Conservation (phyloP, 1,139 yeast species). For the Magnusiomyces sp. region DNA sequence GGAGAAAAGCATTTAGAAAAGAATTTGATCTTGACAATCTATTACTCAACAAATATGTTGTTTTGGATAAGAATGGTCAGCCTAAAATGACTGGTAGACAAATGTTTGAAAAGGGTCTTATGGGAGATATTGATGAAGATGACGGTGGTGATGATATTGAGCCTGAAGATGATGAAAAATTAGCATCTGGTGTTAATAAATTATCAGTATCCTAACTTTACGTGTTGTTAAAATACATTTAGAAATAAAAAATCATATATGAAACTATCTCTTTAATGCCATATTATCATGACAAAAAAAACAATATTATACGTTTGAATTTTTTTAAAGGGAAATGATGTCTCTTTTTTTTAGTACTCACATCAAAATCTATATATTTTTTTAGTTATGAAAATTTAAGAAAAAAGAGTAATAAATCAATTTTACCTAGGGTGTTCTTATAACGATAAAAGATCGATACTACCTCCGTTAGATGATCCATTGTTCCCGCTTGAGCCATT, state of each 20-base stretch:
- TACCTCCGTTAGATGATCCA: conserved; percentile 1
- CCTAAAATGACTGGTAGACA: conserved; percentile 71
- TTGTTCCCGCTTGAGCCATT: conserved; percentile 6
- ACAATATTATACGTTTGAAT: too few relatives aligned
- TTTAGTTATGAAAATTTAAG: too few relatives aligned
- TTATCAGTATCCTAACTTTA: conserved; percentile 5
- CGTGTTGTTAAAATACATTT: too few relatives aligned
- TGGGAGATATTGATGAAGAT: conserved; percentile 49
- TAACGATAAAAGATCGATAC: not conserved
- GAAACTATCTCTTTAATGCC: too few relatives aligned
- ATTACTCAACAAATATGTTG: conserved; percentile 34
- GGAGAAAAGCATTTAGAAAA: conserved; percentile 60
- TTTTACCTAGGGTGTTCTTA: too few relatives aligned
- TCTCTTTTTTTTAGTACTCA: too few relatives aligned
- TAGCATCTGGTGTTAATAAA: conserved; percentile 8
- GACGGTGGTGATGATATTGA: conserved; percentile 29
- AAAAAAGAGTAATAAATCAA: too few relatives aligned
- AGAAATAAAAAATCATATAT: too few relatives aligned
- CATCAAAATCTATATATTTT: too few relatives aligned
- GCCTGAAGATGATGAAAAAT: conserved; percentile 8
- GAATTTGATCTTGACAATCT: conserved; percentile 42
- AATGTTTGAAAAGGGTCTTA: conserved; percentile 83
- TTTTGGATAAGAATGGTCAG: conserved; percentile 52
- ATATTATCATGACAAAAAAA: too few relatives aligned
- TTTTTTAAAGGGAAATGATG: too few relatives aligned